Evolutionary conservation across 2,329 filamentous ascomycete species (phyloP).

Genomic region (Thielaviopsis punctulata): DNA sequence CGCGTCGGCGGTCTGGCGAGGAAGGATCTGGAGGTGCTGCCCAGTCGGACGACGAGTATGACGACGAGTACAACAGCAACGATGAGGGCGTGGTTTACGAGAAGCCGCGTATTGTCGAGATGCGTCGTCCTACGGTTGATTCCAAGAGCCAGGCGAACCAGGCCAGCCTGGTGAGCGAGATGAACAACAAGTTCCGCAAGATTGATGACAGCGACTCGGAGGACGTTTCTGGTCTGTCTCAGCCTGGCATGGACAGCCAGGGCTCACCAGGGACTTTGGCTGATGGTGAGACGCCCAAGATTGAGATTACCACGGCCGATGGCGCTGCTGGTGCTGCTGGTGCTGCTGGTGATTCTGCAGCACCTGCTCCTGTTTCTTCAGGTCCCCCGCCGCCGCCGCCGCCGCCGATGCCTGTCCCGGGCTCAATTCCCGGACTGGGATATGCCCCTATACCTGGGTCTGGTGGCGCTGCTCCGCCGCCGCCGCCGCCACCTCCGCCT

Average conservation of each 20-base stretch:
- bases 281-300: conserved; percentile 42
- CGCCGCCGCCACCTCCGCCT: conserved; percentile 24
- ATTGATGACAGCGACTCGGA: conserved; percentile 55
- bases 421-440: conserved; percentile 14
- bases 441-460: too few relatives aligned
- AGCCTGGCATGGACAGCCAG: conserved; percentile 56
- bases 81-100: conserved; percentile 51
- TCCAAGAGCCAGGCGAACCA: conserved; percentile 50
- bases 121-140: conserved; percentile 51
- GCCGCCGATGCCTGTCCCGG: conserved; percentile 26
- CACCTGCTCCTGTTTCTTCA: conserved; percentile 24
- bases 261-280: conserved; percentile 45
- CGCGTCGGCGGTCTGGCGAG: conserved; percentile 24
- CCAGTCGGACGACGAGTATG: conserved; percentile 16
- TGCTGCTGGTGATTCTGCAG: conserved; percentile 17
- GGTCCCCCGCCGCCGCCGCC: conserved; percentile 35
- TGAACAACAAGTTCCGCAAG: conserved; percentile 43
- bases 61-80: conserved; percentile 29
- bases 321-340: conserved; percentile 20
- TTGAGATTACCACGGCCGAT: conserved; percentile 32
- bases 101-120: conserved; percentile 63
- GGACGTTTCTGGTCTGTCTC: conserved; percentile 55
- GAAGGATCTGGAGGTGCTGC: conserved; percentile 12
- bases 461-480: conserved; percentile 22
- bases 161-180: conserved; percentile 54